Conservation (phyloP, 768 basidiomycete species). For the Boletus subcaerulescens region DNA sequence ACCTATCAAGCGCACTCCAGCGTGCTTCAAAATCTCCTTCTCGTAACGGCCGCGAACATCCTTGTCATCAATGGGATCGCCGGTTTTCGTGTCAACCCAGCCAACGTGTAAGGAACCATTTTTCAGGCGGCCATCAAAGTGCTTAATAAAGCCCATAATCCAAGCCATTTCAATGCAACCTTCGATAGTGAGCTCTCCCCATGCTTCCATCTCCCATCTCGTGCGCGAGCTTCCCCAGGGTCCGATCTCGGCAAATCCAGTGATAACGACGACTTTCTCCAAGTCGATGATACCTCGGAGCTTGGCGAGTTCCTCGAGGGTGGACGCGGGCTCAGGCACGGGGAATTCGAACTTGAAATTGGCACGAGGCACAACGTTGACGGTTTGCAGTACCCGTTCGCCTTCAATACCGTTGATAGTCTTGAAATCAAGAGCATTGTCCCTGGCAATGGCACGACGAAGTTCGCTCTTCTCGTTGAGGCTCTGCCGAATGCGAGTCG, state of each 20-base stretch:
- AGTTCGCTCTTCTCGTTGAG: constrained; percentile 87
- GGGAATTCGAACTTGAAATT: constrained; percentile 99
- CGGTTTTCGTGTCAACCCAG: constrained; percentile 94
- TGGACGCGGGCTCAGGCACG: constrained; percentile 64
- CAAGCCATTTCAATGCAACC: constrained; percentile 99
- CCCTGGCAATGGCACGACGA: constrained; percentile 88
- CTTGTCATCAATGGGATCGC: constrained; percentile 96
- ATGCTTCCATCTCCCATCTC: constrained; percentile 99
- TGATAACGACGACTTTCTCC: constrained; percentile 93
- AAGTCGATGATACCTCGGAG: constrained; percentile 89
- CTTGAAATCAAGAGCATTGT: constrained; percentile 96
- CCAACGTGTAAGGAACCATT: constrained; percentile 91
- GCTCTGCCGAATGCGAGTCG: constrained; percentile 76
- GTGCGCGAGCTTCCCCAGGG: constrained; percentile 99
- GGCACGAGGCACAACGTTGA: constrained; percentile 92
- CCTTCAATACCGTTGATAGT: constrained; percentile 85
- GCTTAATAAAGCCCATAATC: constrained; percentile 99
- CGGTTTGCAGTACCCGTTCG: constrained; percentile 87
- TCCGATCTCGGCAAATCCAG: constrained; percentile 95
- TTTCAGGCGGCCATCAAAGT: constrained; percentile 96
- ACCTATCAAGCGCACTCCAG: constrained; percentile 95
- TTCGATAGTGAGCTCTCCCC: constrained; percentile 95
- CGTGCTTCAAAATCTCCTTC: constrained; percentile 86
- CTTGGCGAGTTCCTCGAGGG: constrained; percentile 69
- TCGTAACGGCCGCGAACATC: constrained; percentile 93